Percentiles rank a stretch among this genome's conserved stretches.
Conservation (phyloP, 177 flowering plant genomes). For the Vitis hybrid region DNA sequence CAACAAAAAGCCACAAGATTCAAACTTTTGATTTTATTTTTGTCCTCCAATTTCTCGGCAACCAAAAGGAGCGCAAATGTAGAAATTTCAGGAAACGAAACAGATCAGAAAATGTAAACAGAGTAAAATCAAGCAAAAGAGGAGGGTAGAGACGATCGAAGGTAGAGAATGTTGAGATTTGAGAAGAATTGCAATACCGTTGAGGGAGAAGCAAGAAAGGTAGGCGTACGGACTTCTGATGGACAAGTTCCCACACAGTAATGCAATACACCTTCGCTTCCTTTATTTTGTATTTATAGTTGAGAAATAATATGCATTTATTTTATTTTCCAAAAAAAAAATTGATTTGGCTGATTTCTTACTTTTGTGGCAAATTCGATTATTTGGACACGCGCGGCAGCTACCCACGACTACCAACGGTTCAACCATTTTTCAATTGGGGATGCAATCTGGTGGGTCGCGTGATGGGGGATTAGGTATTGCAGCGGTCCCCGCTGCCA, state of each 20-base stretch:
- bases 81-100: no score
- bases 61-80: constrained; percentile 1
- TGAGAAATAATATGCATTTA: neutral
- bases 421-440: no score
- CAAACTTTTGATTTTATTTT: neutral
- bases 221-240: neutral
- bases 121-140: neutral
- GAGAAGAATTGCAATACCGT: constrained; percentile 12
- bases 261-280: no score
- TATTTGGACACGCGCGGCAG: constrained; percentile 11
- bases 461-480: no score
- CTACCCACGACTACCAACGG: neutral
- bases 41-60: neutral
- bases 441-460: no score
- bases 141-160: neutral
- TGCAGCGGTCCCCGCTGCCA: no score
- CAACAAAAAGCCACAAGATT: no score
- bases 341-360: neutral
- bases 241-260: neutral
- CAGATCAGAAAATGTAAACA: no score
- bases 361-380: constrained; percentile 2
- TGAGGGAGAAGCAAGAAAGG: neutral
- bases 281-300: neutral
- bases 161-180: no score
- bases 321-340: neutral